Evolutionary conservation across 1,284 basidiomycete genomes (phyloP).

Genomic region (Ustilago sp.): DNA sequence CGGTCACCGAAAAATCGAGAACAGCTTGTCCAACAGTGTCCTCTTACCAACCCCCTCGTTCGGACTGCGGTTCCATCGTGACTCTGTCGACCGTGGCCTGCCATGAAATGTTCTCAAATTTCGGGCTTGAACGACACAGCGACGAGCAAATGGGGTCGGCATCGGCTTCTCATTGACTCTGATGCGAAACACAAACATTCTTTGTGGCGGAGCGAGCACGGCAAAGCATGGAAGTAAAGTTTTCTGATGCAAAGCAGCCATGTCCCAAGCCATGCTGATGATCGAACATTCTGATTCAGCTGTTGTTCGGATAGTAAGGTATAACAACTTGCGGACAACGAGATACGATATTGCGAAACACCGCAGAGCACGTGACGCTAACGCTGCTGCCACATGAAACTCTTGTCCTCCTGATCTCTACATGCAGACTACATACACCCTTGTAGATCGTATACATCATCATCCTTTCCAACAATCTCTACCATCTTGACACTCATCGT

Average conservation of each 20-base stretch:
- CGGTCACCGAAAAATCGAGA: neutral
- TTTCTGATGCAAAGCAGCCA: neutral
- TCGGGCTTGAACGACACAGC: too few relatives aligned
- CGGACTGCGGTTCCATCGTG: too few relatives aligned
- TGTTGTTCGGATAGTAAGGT: too few relatives aligned
- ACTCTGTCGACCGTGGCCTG: too few relatives aligned
- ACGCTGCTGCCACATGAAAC: too few relatives aligned
- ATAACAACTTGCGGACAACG: too few relatives aligned
- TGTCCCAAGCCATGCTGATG: slow-evolving; percentile 6
- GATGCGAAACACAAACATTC: slow-evolving; percentile 16
- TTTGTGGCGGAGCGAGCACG: slow-evolving; percentile 3
- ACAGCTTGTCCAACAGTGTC: too few relatives aligned
- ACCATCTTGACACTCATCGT: neutral
- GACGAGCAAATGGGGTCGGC: neutral
- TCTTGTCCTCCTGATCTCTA: too few relatives aligned
- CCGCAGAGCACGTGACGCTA: too few relatives aligned
- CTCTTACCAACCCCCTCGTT: too few relatives aligned
- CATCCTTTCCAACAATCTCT: neutral
- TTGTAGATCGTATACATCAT: slow-evolving; percentile 15
- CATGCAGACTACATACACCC: neutral
- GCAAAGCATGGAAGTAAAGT: slow-evolving; percentile 1
- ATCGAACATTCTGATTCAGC: neutral
- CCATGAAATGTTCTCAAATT: too few relatives aligned
- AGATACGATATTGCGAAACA: too few relatives aligned
- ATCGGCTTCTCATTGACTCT: neutral